Conservation (phyloP, 352 stramenopile species). For the Phytophthora rubi region DNA sequence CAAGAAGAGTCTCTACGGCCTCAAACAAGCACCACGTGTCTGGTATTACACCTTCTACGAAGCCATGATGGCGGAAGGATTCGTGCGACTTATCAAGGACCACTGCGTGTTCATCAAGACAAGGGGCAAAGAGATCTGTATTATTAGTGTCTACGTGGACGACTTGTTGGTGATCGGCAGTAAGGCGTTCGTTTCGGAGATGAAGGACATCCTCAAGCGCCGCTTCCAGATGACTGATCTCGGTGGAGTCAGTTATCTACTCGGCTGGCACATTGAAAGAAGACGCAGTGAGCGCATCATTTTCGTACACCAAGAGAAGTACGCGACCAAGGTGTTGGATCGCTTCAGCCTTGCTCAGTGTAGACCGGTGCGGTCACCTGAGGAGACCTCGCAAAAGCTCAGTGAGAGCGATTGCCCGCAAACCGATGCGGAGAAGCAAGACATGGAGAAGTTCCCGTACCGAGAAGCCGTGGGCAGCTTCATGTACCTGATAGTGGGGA, state of each 20-base stretch:
- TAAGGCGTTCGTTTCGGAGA: background rate
- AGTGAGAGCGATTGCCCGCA: no score
- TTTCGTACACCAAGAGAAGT: constrained; percentile 28
- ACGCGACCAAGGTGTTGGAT: constrained; percentile 24
- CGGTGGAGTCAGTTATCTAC: constrained; percentile 14
- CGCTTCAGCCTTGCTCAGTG: constrained; percentile 5
- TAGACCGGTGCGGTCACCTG: background rate
- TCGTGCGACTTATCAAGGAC: constrained; percentile 16
- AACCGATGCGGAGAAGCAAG: no score
- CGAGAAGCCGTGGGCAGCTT: background rate
- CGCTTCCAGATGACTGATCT: background rate
- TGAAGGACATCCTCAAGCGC: constrained; percentile 20
- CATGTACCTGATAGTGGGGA: background rate
- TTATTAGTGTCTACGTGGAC: constrained; percentile 15
- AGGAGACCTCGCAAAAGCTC: background rate
- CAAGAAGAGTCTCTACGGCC: background rate
- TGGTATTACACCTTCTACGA: constrained; percentile 19
- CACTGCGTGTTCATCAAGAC: constrained; percentile 4
- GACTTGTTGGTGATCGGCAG: constrained; percentile 15
- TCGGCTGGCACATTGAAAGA: constrained; percentile 18
- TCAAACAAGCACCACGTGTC: constrained; percentile 15
- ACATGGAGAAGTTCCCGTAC: no score
- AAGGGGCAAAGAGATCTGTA: constrained; percentile 5
- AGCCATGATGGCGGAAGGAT: constrained; percentile 1
- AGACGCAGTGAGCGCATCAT: constrained; percentile 12